Percentiles rank a stretch among this genome's conserved stretches.
phyloP scores from a whole-genome alignment of 176 grass and related monocot species.

The Avena atlantica region DNA sequence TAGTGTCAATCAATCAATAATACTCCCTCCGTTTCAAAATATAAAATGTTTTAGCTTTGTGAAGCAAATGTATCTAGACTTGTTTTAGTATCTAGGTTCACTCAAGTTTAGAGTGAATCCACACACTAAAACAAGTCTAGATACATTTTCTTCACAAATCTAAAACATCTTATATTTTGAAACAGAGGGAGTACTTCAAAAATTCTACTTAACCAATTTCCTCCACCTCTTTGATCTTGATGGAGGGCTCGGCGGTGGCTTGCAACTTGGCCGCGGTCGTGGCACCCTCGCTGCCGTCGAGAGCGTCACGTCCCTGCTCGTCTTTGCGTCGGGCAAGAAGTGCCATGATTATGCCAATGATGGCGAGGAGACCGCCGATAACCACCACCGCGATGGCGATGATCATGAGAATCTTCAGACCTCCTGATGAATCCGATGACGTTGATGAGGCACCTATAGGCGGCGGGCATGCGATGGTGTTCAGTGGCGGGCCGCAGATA shows the following conservation, averaged over 20 bases:
- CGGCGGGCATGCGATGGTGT: constrained; percentile 32
- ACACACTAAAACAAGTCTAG: too few species aligned
- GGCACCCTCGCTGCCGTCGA: constrained; percentile 9
- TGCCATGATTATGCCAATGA: constrained; percentile 37
- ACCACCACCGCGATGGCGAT: constrained; percentile 59
- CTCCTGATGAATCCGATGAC: not conserved
- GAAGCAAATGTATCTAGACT: too few species aligned
- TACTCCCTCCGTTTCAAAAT: too few species aligned
- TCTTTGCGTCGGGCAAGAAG: constrained; percentile 38
- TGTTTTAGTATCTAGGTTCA: too few species aligned
- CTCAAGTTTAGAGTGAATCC: too few species aligned
- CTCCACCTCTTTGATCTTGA: constrained; percentile 46
- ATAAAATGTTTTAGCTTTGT: too few species aligned
- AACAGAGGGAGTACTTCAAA: not conserved
- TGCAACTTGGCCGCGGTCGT: constrained; percentile 20
- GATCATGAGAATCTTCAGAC: constrained; percentile 50
- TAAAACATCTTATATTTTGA: too few species aligned
- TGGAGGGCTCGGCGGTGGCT: constrained; percentile 22
- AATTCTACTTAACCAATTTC: not conserved
- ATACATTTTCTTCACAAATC: too few species aligned
- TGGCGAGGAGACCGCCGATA: constrained; percentile 42
- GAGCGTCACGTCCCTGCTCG: not conserved
- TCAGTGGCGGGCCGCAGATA: constrained; percentile 60
- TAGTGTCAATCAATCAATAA: not conserved
- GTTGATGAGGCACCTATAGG: not conserved